These are phyloP conservation scores for Lepraria neglecta DNA, from an alignment of 495 filamentous ascomycete genomes.

Conservation along the genomic window DNA sequence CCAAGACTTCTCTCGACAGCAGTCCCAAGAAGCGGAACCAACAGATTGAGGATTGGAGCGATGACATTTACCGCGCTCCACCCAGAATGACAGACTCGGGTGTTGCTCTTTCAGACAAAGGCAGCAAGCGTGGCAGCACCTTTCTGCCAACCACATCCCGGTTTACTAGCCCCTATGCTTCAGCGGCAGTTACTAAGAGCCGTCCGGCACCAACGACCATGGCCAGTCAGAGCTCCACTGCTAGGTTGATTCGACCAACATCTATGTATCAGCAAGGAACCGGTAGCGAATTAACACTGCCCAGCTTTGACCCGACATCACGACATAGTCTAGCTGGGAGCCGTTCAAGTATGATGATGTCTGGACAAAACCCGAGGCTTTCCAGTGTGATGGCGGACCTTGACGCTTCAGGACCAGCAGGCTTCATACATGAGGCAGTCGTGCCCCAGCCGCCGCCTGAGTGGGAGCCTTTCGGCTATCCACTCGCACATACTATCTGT, in stretches of 20 bases:
- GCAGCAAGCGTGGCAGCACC: constrained; percentile 72
- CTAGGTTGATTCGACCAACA: constrained; percentile 62
- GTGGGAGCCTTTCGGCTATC: constrained; percentile 94
- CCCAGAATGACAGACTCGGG: constrained; percentile 69
- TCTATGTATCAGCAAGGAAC: constrained; percentile 65
- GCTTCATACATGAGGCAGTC: constrained; percentile 91
- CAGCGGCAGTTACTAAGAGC: constrained; percentile 50
- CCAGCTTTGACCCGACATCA: constrained; percentile 41
- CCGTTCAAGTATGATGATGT: constrained; percentile 48
- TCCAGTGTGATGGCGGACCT: constrained; percentile 53
- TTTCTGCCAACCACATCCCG: constrained; percentile 82
- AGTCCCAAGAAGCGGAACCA: constrained; percentile 64
- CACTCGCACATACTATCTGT: constrained; percentile 87
- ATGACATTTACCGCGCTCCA: constrained; percentile 91
- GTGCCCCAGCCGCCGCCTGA: constrained; percentile 97
- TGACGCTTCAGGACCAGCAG: constrained; percentile 73
- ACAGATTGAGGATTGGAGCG: constrained; percentile 97
- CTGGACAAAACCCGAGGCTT: constrained; percentile 41
- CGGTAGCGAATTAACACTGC: constrained; percentile 58
- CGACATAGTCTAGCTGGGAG: constrained; percentile 40
- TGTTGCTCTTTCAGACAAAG: constrained; percentile 54
- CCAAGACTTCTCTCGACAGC: constrained; percentile 60
- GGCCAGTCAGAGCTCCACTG: constrained; percentile 80
- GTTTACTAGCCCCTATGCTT: constrained; percentile 88
- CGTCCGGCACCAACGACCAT: constrained; percentile 75